Base-by-base conservation (phyloP, 2,329 filamentous ascomycete species). In the Thielaviopsis musarum region DNA sequence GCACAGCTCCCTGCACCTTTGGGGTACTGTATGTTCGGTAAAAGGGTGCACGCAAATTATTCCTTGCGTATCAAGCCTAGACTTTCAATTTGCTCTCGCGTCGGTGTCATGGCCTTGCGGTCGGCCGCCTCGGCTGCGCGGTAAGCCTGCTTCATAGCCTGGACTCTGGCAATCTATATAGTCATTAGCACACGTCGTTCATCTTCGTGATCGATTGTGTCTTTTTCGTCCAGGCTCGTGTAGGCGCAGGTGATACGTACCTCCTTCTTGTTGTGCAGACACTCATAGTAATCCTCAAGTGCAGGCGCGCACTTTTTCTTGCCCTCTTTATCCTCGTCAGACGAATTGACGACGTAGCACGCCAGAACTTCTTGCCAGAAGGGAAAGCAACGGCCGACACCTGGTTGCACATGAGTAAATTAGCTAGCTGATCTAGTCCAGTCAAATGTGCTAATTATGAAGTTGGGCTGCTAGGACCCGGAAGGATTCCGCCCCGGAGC, bases 361-460 rank as follows among this genome's bases (percentile, higher is more conserved):
- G 90, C 90, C 71, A 98, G 87, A 65, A 97, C 84, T 75, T 98
- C 93, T 76, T 98, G 93, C 93, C 93, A 98, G 82, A 96, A 98
- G 70, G 91, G 88, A 78, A 95, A 97, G 83, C 93, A 98, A 73
- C 91, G 88, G 66, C 76, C 76, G 63, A 80, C 78, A 67, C 80
- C 80, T 83, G 66, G 5, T 62, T 55, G 57, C 56, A 15, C 19
- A 13, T 21, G 19, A 54, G 41, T 58, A 45, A n/a, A 13, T 45
- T 45, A 45, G 38, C 38, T 3, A 45, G 38, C 17, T 2, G 38
- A 7, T 45, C 38, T 45, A 45, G 10, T 34, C 30, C 30, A 10
- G 10, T 34, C 30, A 34, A 7, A 34, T 12, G 10, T 34, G 17
- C 38, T n/a, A 7, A n/a, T 1, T 45, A 7, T 3, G 6, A n/a